Evolutionary conservation across 2,329 filamentous ascomycete species (phyloP).

Genomic region (Curvularia verruculosa): DNA sequence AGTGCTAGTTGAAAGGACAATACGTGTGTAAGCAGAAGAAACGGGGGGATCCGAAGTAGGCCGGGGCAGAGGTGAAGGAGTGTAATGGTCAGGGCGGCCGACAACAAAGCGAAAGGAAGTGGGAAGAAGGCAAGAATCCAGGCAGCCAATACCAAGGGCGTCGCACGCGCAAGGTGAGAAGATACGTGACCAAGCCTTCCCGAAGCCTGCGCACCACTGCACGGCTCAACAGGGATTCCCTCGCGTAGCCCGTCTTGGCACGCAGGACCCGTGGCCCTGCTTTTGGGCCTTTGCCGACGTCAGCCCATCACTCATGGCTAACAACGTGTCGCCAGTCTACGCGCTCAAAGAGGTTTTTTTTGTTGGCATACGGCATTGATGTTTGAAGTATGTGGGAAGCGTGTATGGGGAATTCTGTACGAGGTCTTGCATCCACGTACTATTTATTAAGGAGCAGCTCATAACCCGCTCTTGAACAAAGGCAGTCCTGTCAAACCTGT

Average conservation of each 20-base stretch:
- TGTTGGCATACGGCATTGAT: too few species aligned
- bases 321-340: not conserved
- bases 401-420: not conserved
- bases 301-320: not conserved
- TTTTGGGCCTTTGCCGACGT: not conserved
- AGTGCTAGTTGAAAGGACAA: slow-evolving; percentile 12
- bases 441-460: not conserved
- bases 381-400: too few species aligned
- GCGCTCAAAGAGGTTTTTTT: too few species aligned
- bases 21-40: slow-evolving; percentile 9
- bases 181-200: slow-evolving; percentile 23
- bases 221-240: slow-evolving; percentile 21
- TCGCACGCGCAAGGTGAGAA: slow-evolving; percentile 21
- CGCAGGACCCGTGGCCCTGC: slow-evolving; percentile 2
- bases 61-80: slow-evolving; percentile 20
- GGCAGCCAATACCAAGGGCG: slow-evolving; percentile 24
- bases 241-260: slow-evolving; percentile 19
- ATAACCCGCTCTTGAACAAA: not conserved
- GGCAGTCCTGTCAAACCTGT: not conserved
- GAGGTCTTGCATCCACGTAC: not conserved
- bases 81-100: slow-evolving; percentile 17
- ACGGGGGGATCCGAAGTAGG: slow-evolving; percentile 9
- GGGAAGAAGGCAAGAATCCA: slow-evolving; percentile 20
- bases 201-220: slow-evolving; percentile 30
- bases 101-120: slow-evolving; percentile 15